These are phyloP conservation scores for Verticillium albo-atrum DNA, from an alignment of 2,329 filamentous ascomycete species.

Conservation along the genomic window DNA sequence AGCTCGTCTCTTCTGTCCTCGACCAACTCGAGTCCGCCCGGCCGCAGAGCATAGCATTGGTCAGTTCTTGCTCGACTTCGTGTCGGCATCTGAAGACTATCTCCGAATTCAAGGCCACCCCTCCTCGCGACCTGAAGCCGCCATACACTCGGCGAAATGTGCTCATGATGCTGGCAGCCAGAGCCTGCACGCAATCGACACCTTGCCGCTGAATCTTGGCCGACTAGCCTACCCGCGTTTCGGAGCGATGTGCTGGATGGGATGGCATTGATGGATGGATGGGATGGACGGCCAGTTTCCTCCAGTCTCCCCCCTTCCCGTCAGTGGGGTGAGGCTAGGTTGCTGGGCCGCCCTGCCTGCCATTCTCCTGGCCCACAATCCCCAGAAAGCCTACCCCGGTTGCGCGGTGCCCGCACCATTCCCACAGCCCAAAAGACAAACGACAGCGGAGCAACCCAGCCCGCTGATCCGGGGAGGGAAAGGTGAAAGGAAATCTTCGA, in stretches of 20 bases:
- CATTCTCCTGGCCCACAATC: neutral
- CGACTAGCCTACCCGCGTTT: conserved; percentile 8
- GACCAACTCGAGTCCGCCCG: neutral
- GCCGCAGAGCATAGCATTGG: neutral
- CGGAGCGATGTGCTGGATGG: neutral
- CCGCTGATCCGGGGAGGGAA: conserved; percentile 11
- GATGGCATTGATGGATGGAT: neutral
- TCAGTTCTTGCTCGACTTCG: neutral
- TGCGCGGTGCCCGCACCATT: neutral
- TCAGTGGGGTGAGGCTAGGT: neutral
- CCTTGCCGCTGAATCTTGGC: neutral
- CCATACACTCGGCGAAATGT: neutral
- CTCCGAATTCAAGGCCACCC: neutral
- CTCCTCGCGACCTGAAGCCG: neutral
- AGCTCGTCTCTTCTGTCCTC: neutral
- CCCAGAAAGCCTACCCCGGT: neutral
- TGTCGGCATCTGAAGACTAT: neutral
- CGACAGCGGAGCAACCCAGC: conserved; percentile 9
- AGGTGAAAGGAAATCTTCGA: neutral
- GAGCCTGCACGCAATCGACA: neutral
- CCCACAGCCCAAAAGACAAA: conserved; percentile 2
- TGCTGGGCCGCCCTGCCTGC: neutral
- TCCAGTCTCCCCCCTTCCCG: conserved; percentile 1
- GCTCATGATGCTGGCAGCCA: neutral
- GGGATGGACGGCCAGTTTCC: conserved; percentile 1